Conservation (phyloP, 2,329 filamentous ascomycete genomes). For the Juglanconis juglandina region DNA sequence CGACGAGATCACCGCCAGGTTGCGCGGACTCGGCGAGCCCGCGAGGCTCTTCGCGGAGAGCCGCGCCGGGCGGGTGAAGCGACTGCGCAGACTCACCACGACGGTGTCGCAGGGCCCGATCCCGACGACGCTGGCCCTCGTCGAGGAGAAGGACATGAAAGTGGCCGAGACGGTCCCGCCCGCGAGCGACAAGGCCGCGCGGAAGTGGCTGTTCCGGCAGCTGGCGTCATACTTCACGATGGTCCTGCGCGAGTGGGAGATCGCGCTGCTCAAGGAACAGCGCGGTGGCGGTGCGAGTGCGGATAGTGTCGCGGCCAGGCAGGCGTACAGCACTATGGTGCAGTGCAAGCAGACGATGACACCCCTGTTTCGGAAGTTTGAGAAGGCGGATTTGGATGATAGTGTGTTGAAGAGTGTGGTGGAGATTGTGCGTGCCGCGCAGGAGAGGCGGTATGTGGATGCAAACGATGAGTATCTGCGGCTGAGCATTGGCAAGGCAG, state of each 20-base stretch:
- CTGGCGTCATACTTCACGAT: slow-evolving; percentile 94
- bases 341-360: slow-evolving; percentile 84
- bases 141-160: slow-evolving; percentile 87
- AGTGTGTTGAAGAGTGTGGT: slow-evolving; percentile 77
- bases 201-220: slow-evolving; percentile 76
- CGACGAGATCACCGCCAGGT: slow-evolving; percentile 62
- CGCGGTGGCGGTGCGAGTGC: slow-evolving; percentile 27
- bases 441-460: slow-evolving; percentile 88
- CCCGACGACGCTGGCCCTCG: slow-evolving; percentile 74
- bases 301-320: slow-evolving; percentile 73
- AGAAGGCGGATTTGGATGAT: slow-evolving; percentile 75
- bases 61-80: slow-evolving; percentile 63
- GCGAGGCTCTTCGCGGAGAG: slow-evolving; percentile 76
- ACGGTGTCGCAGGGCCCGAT: slow-evolving; percentile 73
- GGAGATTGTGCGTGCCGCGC: slow-evolving; percentile 87
- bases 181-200: slow-evolving; percentile 59
- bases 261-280: slow-evolving; percentile 67
- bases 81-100: slow-evolving; percentile 66
- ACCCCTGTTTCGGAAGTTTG: slow-evolving; percentile 86
- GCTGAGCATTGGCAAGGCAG: slow-evolving; percentile 91
- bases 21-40: slow-evolving; percentile 73
- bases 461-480: slow-evolving; percentile 93
- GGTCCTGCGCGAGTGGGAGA: slow-evolving; percentile 85
- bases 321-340: slow-evolving; percentile 79
- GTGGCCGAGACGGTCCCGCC: slow-evolving; percentile 60